These are phyloP conservation scores for Lactifluus echinatus DNA, from an alignment of 768 basidiomycete genomes.

Conservation along the genomic window DNA sequence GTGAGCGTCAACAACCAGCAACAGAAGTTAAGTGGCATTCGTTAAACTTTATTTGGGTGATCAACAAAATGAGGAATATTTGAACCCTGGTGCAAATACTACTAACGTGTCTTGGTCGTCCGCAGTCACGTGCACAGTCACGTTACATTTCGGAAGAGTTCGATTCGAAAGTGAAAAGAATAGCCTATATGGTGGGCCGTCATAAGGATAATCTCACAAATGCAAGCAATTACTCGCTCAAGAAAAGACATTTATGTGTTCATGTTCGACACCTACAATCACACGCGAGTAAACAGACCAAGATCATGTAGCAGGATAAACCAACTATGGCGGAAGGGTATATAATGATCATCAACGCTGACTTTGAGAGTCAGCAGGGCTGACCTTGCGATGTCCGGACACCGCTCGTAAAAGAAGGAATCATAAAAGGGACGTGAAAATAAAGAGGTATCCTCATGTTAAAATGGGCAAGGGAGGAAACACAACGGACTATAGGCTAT, in stretches of 20 bases:
- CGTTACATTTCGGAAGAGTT: no score
- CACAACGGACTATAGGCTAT: not conserved
- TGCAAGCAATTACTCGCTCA: no score
- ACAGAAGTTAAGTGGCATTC: no score
- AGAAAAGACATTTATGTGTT: not conserved
- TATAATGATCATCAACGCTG: conserved; percentile 5
- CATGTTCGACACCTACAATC: not conserved
- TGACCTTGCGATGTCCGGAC: conserved; percentile 7
- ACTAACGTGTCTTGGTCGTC: no score
- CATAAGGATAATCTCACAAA: no score
- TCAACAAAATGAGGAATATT: no score
- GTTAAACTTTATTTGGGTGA: no score
- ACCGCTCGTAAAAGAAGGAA: not conserved
- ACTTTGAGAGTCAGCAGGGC: not conserved
- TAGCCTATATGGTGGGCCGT: no score
- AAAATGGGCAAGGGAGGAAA: not conserved
- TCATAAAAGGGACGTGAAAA: conserved; percentile 3
- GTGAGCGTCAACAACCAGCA: no score
- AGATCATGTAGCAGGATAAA: conserved; percentile 4
- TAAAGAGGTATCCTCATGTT: not conserved
- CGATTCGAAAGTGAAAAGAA: no score
- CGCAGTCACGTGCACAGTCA: no score
- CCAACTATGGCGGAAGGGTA: conserved; percentile 7
- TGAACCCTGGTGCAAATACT: no score
- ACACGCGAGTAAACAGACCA: not conserved